Percentiles rank a stretch among this genome's conserved stretches.
Evolutionary conservation across 2,329 filamentous ascomycete genomes (phyloP).

Genomic region (Fusarium sp.): DNA sequence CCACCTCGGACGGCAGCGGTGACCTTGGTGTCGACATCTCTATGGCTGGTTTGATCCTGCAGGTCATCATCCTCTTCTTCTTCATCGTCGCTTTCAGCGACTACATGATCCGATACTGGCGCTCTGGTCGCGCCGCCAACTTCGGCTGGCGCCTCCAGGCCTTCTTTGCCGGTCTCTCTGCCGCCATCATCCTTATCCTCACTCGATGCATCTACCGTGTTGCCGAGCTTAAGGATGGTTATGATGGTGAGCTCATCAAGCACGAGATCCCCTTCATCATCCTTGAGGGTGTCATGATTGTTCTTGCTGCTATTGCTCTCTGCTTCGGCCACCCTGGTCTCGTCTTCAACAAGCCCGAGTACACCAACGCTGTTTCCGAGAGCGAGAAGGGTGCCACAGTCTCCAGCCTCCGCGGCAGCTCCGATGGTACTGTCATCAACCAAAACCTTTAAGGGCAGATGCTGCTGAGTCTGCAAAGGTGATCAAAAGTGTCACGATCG

Average conservation of each 20-base stretch:
- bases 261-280: constrained; percentile 65
- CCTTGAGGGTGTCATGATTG: constrained; percentile 60
- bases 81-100: constrained; percentile 63
- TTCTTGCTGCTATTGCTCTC: constrained; percentile 52
- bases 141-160: constrained; percentile 47
- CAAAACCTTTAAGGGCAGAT: neutral
- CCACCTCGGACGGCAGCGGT: constrained; percentile 51
- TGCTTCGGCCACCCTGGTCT: constrained; percentile 57
- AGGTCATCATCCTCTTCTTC: constrained; percentile 65
- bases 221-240: constrained; percentile 74
- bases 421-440: constrained; percentile 12
- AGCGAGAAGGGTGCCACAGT: constrained; percentile 37
- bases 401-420: constrained; percentile 2
- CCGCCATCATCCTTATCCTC: constrained; percentile 70
- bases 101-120: constrained; percentile 60
- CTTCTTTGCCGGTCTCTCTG: constrained; percentile 65
- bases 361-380: constrained; percentile 32
- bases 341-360: constrained; percentile 47
- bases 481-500: neutral
- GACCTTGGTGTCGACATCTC: constrained; percentile 53
- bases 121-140: constrained; percentile 39
- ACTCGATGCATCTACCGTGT: constrained; percentile 74
- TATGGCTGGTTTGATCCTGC: constrained; percentile 67
- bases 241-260: constrained; percentile 65
- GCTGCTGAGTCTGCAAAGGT: neutral